These are phyloP conservation scores for Pogostemon cablin DNA, from an alignment of 257 asterid genomes.

Conservation along the genomic window DNA sequence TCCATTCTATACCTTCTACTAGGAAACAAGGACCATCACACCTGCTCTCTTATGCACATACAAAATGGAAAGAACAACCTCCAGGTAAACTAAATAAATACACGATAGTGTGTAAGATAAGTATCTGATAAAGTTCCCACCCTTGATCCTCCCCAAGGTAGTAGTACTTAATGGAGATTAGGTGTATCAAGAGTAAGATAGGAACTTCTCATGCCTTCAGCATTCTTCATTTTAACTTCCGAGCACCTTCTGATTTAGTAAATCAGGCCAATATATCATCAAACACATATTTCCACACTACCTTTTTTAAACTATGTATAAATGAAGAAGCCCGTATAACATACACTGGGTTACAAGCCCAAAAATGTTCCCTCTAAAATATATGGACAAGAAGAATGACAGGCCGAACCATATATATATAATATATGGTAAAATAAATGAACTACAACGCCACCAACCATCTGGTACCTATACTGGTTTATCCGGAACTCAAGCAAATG, in stretches of 20 bases:
- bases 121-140: conserved; percentile 14
- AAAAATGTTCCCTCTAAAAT: neutral
- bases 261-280: conserved; percentile 13
- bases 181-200: conserved; percentile 17
- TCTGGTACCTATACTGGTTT: neutral
- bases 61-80: conserved; percentile 19
- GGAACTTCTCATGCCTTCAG: conserved; percentile 18
- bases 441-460: conserved; percentile 9
- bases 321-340: neutral
- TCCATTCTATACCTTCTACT: conserved; percentile 29
- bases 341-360: conserved; percentile 8
- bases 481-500: too few relatives aligned
- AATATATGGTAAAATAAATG: neutral
- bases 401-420: neutral
- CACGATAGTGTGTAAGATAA: conserved; percentile 11
- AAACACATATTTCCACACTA: conserved; percentile 6
- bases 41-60: conserved; percentile 31
- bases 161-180: neutral
- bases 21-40: conserved; percentile 28
- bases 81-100: conserved; percentile 23
- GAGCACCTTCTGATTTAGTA: conserved; percentile 16
- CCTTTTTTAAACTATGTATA: neutral
- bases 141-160: conserved; percentile 29
- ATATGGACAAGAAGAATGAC: neutral
- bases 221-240: conserved; percentile 22